Percentiles rank a stretch among this genome's conserved stretches.
Evolutionary conservation across 768 basidiomycete species (phyloP).

Genomic region (Pleurotus cornucopiae): DNA sequence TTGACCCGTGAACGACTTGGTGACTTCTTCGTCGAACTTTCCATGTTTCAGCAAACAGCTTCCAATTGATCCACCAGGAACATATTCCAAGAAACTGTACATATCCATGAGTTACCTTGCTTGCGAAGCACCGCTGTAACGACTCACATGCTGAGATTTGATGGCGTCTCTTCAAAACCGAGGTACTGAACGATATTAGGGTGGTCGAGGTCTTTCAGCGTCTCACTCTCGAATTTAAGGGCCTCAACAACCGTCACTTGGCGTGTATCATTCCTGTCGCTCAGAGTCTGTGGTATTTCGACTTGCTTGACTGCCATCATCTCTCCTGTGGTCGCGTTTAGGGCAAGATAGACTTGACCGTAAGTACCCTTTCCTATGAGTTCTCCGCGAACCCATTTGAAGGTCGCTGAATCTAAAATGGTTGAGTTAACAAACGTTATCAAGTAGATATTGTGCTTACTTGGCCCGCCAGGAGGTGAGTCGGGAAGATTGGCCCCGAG

Average conservation of each 20-base stretch:
- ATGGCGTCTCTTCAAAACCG: constrained; percentile 87
- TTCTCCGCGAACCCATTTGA: constrained; percentile 98
- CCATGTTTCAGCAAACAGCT: constrained; percentile 88
- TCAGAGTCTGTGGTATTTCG: constrained; percentile 86
- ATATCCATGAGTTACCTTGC: constrained; percentile 2
- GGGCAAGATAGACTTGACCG: constrained; percentile 91
- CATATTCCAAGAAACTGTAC: constrained; percentile 93
- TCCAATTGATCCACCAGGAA: constrained; percentile 94
- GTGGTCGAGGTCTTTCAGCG: constrained; percentile 94
- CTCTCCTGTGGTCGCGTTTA: constrained; percentile 95
- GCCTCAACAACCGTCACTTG: constrained; percentile 87
- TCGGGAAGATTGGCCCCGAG: constrained; percentile 44
- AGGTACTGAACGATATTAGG: constrained; percentile 97
- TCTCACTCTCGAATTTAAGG: constrained; percentile 92
- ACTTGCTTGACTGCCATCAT: constrained; percentile 99
- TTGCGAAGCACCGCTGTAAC: background rate
- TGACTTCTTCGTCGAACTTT: constrained; percentile 88
- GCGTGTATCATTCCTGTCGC: constrained; percentile 85
- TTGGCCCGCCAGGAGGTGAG: constrained; percentile 59
- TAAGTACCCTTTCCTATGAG: constrained; percentile 97
- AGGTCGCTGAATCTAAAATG: constrained; percentile 56
- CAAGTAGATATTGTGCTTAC: constrained; percentile 41
- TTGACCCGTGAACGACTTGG: constrained; percentile 89
- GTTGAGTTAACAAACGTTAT: background rate
- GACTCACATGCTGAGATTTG: constrained; percentile 87